Base-by-base conservation (phyloP, 2,329 filamentous ascomycete genomes). In the Fusarium euwallaceae region DNA sequence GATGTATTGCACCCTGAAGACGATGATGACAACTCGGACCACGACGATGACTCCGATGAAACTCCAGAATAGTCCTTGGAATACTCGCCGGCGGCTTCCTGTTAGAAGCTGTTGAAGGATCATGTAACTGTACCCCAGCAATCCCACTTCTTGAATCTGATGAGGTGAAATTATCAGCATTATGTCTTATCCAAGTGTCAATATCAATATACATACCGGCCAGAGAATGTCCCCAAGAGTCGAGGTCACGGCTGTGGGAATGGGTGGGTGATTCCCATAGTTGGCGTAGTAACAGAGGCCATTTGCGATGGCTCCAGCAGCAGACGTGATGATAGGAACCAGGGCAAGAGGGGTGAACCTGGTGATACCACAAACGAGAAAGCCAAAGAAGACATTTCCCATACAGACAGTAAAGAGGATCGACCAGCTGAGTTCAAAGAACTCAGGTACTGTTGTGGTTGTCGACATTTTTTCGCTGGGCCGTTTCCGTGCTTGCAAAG, bases 11-110 rank as follows among this genome's bases (percentile, higher is more conserved):
- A 80, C 72, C 14, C 83, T 78, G 17, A 75, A 78, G 20, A 78
- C 71, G 22, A 80, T 69, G 60, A 85, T 84, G 24, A 72, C 66
- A 11, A 85, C 75, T 63, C 89, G 87, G 51, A 90, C 86, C 1
- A 86, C 79, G 10, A 81, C 78, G 41, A 90, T 87, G 22, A 89
- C 81, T 1, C 85, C 81, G 41, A 91, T 80, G 66, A 91, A 88
- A 1, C 53, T 20, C 53, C 53, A 58, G 34, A 58, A 58, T 2
- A 58, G 3, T 24, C 53, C 53, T 12, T 58, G 29, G 53, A 58
- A 58, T 20, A 37, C 20, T 24, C 32, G 20, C 12, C 53, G 34
- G 12, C 53, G 53, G 32, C n/a, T 58, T 37, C 53, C 53, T 11
- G 32, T 58, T 10, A 58, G n/a, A 14, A 58, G 53, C 34, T 58